Percentiles rank a stretch among this genome's conserved stretches.
Conservation (phyloP, 2,329 filamentous ascomycete species). For the Dothideomycetidae sp. region DNA sequence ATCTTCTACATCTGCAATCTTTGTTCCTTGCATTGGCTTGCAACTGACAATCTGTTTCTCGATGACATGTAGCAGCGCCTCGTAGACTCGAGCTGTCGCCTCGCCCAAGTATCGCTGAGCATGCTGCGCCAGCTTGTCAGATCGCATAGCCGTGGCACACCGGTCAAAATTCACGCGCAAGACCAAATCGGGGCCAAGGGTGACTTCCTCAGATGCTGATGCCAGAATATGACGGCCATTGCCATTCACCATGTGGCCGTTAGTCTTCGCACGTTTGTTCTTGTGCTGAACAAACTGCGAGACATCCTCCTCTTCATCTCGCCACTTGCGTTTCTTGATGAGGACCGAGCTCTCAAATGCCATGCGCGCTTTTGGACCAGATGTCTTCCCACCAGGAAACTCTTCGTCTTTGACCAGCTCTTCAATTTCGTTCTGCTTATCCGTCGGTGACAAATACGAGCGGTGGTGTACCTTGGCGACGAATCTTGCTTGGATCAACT, state of each 20-base stretch:
- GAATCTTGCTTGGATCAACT: constrained; percentile 49
- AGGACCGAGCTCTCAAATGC: constrained; percentile 46
- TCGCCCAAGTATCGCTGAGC: constrained; percentile 57
- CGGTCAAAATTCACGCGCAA: constrained; percentile 76
- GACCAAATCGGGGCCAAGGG: constrained; percentile 51
- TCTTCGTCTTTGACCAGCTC: constrained; percentile 43
- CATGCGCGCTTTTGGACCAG: constrained; percentile 51
- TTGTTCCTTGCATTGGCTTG: constrained; percentile 37
- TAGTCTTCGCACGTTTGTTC: constrained; percentile 22
- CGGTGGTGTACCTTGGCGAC: constrained; percentile 45
- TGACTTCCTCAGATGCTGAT: constrained; percentile 15
- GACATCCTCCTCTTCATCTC: constrained; percentile 27
- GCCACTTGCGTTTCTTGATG: constrained; percentile 39
- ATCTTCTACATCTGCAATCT: constrained; percentile 30
- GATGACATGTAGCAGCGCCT: constrained; percentile 53
- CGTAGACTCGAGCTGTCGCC: constrained; percentile 65
- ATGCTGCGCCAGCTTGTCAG: constrained; percentile 58
- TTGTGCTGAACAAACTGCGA: constrained; percentile 17
- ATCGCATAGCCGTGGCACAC: constrained; percentile 68
- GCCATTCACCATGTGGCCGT: constrained; percentile 21
- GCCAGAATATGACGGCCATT: constrained; percentile 12
- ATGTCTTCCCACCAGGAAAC: constrained; percentile 38
- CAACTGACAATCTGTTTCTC: constrained; percentile 57
- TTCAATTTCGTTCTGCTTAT: constrained; percentile 43
- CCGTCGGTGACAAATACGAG: constrained; percentile 42